Conservation (phyloP, 495 filamentous ascomycete species). For the Lasiosphaeris hirsuta region DNA sequence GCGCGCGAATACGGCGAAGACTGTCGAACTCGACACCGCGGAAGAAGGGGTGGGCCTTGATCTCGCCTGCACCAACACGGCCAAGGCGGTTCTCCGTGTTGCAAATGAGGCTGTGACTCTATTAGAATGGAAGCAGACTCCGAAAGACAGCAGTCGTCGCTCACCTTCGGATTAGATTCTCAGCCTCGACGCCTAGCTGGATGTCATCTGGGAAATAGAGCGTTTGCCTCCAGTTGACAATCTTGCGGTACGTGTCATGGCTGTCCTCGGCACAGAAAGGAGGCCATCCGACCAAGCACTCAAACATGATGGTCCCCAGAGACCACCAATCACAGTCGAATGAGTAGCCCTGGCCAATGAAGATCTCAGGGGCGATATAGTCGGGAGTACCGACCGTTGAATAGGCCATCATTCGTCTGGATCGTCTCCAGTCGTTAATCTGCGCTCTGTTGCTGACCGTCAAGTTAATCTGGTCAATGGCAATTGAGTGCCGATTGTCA, state of each 20-base stretch:
- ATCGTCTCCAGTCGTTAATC: slow-evolving; percentile 98
- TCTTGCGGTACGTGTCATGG: slow-evolving; percentile 98
- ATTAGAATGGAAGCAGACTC: background rate
- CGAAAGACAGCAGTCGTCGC: slow-evolving; percentile 10
- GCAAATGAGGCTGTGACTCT: slow-evolving; percentile 69
- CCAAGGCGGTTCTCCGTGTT: slow-evolving; percentile 89
- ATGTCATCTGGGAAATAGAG: slow-evolving; percentile 97
- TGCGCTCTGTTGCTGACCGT: slow-evolving; percentile 95
- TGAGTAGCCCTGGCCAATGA: slow-evolving; percentile 90
- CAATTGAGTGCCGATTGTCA: slow-evolving; percentile 79
- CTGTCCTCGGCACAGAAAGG: slow-evolving; percentile 98
- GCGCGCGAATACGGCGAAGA: slow-evolving; percentile 85
- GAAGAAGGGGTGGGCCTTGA: slow-evolving; percentile 95
- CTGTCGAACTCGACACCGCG: slow-evolving; percentile 90
- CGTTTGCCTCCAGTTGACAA: slow-evolving; percentile 94
- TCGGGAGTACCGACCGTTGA: slow-evolving; percentile 98
- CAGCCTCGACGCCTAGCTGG: slow-evolving; percentile 78
- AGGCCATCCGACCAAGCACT: slow-evolving; percentile 97
- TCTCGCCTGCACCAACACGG: slow-evolving; percentile 75
- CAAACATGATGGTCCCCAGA: slow-evolving; percentile 98
- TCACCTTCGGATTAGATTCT: slow-evolving; percentile 81
- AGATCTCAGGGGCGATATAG: slow-evolving; percentile 98
- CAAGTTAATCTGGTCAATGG: slow-evolving; percentile 95
- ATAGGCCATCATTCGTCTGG: slow-evolving; percentile 90
- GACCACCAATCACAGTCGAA: slow-evolving; percentile 99